Conservation (phyloP, 305 asterid species). For the Fraxinus dipetala region DNA sequence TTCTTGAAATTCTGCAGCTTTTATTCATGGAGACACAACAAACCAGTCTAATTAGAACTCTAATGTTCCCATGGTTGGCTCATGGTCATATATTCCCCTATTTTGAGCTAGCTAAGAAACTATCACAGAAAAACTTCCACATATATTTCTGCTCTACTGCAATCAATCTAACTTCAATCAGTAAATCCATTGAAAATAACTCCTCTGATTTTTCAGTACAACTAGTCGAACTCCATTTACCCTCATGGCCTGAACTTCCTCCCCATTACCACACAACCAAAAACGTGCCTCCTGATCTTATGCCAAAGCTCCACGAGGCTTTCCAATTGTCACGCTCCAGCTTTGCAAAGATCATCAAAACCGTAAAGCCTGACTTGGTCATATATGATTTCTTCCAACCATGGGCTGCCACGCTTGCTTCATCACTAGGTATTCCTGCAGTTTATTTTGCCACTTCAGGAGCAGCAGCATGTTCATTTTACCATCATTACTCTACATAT, state of each 20-base stretch:
- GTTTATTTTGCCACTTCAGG: slow-evolving; percentile 30
- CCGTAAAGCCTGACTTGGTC: slow-evolving; percentile 22
- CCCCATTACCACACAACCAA: slow-evolving; percentile 30
- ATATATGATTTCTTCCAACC: slow-evolving; percentile 26
- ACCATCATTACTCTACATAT: background rate
- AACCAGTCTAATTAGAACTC: background rate
- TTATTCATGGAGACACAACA: slow-evolving; percentile 15
- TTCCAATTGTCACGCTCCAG: slow-evolving; percentile 15
- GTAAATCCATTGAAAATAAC: slow-evolving; percentile 9
- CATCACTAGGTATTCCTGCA: slow-evolving; percentile 38
- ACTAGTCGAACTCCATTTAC: slow-evolving; percentile 24
- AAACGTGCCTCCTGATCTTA: background rate
- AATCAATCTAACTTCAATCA: slow-evolving; percentile 24
- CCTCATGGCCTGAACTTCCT: slow-evolving; percentile 27
- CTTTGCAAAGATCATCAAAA: slow-evolving; percentile 5
- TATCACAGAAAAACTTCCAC: slow-evolving; percentile 25
- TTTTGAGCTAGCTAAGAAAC: slow-evolving; percentile 28
- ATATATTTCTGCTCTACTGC: slow-evolving; percentile 28
- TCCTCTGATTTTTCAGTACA: background rate
- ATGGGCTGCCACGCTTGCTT: slow-evolving; percentile 27
- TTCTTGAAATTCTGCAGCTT: background rate
- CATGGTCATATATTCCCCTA: slow-evolving; percentile 36
- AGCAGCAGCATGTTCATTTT: slow-evolving; percentile 28
- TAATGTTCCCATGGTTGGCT: slow-evolving; percentile 44
- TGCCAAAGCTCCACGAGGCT: slow-evolving; percentile 12